phyloP scores from a whole-genome alignment of 2,329 filamentous ascomycete genomes.

The Botrytis medusae region DNA sequence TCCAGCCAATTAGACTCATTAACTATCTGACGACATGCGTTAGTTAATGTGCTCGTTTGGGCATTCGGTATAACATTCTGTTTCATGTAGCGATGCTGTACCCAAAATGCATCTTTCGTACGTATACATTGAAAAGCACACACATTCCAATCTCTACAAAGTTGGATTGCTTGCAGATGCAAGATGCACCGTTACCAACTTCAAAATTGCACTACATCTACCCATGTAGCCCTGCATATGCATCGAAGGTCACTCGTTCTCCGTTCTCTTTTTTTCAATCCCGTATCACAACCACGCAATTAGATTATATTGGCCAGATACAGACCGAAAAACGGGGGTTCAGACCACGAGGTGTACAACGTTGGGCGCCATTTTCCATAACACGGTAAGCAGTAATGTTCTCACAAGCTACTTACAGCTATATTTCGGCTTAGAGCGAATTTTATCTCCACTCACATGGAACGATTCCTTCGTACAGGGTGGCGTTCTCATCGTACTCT shows the following conservation, averaged over 20 bases:
- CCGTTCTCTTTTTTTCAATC: slow-evolving; percentile 9
- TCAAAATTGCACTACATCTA: slow-evolving; percentile 1
- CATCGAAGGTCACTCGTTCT: slow-evolving; percentile 18
- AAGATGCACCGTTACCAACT: slow-evolving; percentile 19
- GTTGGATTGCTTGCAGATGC: slow-evolving; percentile 14
- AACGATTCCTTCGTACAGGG: slow-evolving; percentile 9
- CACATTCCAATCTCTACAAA: not conserved
- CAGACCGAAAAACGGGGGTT: slow-evolving; percentile 13
- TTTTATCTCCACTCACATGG: not conserved
- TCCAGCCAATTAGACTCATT: not conserved
- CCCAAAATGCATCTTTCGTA: not conserved
- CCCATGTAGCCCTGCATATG: slow-evolving; percentile 19
- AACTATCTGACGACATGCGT: not conserved
- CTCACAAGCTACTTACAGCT: not conserved
- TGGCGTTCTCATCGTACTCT: not conserved
- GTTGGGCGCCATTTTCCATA: slow-evolving; percentile 25
- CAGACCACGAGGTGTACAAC: slow-evolving; percentile 19
- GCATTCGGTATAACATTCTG: not conserved
- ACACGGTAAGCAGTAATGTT: not conserved
- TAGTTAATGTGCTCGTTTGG: slow-evolving; percentile 4
- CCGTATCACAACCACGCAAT: slow-evolving; percentile 30
- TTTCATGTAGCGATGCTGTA: slow-evolving; percentile 9
- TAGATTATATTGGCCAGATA: slow-evolving; percentile 26
- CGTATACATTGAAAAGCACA: not conserved
- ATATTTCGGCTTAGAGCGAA: not conserved